A percentile compares a stretch with the other conserved stretches of the same genome.
phyloP scores from a whole-genome alignment of 106 monocot species.

The Cymbidium sinense region DNA sequence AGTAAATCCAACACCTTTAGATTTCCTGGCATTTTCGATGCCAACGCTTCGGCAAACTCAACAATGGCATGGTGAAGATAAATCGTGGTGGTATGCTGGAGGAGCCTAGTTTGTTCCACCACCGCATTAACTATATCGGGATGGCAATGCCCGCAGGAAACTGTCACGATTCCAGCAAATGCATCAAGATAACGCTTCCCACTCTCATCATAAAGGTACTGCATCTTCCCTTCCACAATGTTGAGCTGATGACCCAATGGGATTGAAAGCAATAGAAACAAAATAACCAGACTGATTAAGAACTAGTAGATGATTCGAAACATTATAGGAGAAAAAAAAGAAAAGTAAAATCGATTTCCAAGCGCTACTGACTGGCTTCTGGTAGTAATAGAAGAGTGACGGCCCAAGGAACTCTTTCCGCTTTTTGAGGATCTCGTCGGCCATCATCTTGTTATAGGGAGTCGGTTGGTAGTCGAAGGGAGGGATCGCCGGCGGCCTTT shows the following conservation, averaged over 20 bases:
- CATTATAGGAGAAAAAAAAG: neutral
- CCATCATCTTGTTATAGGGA: slow-evolving; percentile 57
- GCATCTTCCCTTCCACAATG: slow-evolving; percentile 99
- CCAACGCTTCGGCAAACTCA: slow-evolving; percentile 89
- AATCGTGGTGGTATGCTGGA: slow-evolving; percentile 91
- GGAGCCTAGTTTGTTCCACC: slow-evolving; percentile 73
- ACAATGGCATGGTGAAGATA: slow-evolving; percentile 92
- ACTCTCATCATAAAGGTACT: slow-evolving; percentile 86
- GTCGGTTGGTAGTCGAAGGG: slow-evolving; percentile 63
- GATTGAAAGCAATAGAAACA: neutral
- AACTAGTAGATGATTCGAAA: neutral
- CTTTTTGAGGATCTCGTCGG: slow-evolving; percentile 72
- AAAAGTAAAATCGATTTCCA: neutral
- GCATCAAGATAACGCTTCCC: slow-evolving; percentile 92
- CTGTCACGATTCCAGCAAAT: slow-evolving; percentile 92
- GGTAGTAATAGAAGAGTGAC: slow-evolving; percentile 87
- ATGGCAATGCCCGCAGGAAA: slow-evolving; percentile 97
- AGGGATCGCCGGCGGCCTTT: slow-evolving; percentile 55
- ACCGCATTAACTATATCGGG: slow-evolving; percentile 85
- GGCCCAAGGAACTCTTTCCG: slow-evolving; percentile 72
- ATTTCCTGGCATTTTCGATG: slow-evolving; percentile 97
- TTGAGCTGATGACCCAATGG: slow-evolving; percentile 46
- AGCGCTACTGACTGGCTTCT: slow-evolving; percentile 54
- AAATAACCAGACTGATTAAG: slow-evolving; percentile 1
- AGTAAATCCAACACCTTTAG: slow-evolving; percentile 41